Conservation (phyloP, 805 yeast genomes). For the Yarrowia divulgata region DNA sequence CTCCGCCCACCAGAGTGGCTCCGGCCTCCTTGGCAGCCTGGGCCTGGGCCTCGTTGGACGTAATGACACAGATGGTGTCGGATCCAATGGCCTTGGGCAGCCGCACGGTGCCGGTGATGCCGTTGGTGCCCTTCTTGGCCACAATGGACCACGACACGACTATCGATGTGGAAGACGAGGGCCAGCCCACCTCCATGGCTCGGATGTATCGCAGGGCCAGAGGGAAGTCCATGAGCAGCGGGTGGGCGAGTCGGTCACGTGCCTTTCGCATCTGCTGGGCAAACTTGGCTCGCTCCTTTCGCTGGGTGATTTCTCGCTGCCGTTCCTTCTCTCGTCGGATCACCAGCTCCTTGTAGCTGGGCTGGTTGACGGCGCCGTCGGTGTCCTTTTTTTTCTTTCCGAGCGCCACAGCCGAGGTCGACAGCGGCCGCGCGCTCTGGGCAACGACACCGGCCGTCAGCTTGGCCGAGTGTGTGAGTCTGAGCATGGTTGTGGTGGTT, state of each 20-base stretch:
- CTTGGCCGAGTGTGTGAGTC: slow-evolving; percentile 24
- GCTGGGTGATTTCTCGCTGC: slow-evolving; percentile 24
- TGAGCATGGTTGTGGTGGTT: slow-evolving; percentile 1
- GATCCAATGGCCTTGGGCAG: slow-evolving; percentile 77
- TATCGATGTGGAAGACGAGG: slow-evolving; percentile 72
- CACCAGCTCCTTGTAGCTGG: slow-evolving; percentile 34
- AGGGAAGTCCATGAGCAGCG: slow-evolving; percentile 74
- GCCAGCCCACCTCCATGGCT: slow-evolving; percentile 90
- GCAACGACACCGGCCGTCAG: not conserved
- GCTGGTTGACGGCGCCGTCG: slow-evolving; percentile 35
- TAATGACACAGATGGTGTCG: slow-evolving; percentile 71
- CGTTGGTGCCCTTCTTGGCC: slow-evolving; percentile 78
- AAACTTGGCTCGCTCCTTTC: slow-evolving; percentile 19
- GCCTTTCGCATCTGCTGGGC: slow-evolving; percentile 31
- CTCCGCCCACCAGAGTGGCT: slow-evolving; percentile 74
- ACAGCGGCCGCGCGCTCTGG: slow-evolving; percentile 22
- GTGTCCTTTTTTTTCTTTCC: slow-evolving; percentile 36
- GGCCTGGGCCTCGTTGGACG: slow-evolving; percentile 61
- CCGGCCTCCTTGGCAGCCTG: slow-evolving; percentile 64
- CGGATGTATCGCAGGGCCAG: slow-evolving; percentile 78
- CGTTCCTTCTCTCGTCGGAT: slow-evolving; percentile 35
- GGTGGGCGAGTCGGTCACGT: slow-evolving; percentile 47
- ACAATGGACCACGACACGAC: slow-evolving; percentile 68
- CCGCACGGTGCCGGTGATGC: slow-evolving; percentile 71
- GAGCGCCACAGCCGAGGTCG: slow-evolving; percentile 37